Evolutionary conservation across 208 protist genomes (phyloP).

Genomic region (Trypanosoma melophagium): DNA sequence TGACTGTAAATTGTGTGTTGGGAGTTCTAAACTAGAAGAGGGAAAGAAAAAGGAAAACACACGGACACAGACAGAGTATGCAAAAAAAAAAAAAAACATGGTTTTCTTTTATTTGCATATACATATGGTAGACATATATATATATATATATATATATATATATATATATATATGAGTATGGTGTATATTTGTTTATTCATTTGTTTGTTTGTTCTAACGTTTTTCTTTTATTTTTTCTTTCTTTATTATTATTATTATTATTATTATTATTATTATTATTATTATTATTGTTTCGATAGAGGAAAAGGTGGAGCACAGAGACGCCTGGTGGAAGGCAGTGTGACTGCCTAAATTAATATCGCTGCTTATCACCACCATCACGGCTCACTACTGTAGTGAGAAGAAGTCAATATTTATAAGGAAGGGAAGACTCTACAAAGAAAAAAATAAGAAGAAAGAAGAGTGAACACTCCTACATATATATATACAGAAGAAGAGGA

Average conservation of each 20-base stretch:
- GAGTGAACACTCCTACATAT: not conserved
- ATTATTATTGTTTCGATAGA: too few species aligned
- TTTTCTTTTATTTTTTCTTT: too few species aligned
- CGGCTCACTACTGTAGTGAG: too few species aligned
- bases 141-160: not conserved
- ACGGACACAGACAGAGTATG: too few species aligned
- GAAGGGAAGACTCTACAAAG: not conserved
- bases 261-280: too few species aligned
- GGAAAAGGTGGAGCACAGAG: too few species aligned
- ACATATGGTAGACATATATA: not conserved
- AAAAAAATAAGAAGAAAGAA: not conserved
- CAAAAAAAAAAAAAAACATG: not conserved
- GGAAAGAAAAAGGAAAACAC: not conserved
- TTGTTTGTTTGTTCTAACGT: too few species aligned
- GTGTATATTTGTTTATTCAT: not conserved
- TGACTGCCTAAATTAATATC: too few species aligned
- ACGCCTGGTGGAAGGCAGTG: too few species aligned
- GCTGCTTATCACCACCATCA: too few species aligned
- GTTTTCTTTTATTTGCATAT: not conserved
- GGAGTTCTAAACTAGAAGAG: not conserved
- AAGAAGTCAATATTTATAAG: not conserved
- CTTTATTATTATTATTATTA: too few species aligned
- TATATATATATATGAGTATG: not conserved
- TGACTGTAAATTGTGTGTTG: not conserved
- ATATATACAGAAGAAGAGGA: not conserved